These are phyloP conservation scores for Mycena indigotica DNA, from an alignment of 768 basidiomycete species.

Conservation along the genomic window DNA sequence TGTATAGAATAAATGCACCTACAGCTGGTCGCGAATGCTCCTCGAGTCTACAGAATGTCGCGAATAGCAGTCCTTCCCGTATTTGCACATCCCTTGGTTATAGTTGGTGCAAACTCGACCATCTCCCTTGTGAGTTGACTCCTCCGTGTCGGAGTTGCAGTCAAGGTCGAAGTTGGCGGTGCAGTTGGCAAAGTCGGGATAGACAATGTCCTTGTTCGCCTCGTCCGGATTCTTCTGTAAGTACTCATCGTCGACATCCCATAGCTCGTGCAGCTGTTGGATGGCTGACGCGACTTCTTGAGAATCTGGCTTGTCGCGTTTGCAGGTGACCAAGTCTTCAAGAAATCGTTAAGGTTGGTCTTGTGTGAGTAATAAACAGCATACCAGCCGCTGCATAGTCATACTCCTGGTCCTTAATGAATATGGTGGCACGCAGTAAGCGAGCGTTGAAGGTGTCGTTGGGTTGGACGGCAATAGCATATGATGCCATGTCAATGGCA, in stretches of 20 bases:
- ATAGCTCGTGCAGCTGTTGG: not conserved
- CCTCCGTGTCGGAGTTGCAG: not conserved
- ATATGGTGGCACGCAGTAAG: not conserved
- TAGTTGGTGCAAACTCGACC: not conserved
- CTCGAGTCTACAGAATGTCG: not conserved
- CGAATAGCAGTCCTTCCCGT: not conserved
- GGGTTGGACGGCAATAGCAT: not conserved
- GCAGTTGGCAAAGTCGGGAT: not conserved
- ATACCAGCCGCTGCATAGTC: not conserved
- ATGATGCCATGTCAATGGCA: not conserved
- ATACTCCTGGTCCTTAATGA: not conserved
- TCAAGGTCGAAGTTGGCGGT: not conserved
- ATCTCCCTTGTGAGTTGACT: not conserved
- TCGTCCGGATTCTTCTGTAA: not conserved
- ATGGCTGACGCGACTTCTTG: not conserved
- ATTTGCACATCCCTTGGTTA: not conserved
- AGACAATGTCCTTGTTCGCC: not conserved
- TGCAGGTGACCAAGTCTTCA: not conserved
- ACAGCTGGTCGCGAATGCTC: not conserved
- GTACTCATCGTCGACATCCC: slow-evolving; percentile 2
- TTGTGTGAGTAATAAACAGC: not conserved
- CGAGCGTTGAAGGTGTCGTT: not conserved
- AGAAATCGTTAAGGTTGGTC: not conserved
- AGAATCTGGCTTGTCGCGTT: not conserved
- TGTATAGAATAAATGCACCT: not conserved